Evolutionary conservation across 805 yeast species (phyloP), one percentile per base, ranked within the genome.

Genomic region (Candida nitratophila): DNA sequence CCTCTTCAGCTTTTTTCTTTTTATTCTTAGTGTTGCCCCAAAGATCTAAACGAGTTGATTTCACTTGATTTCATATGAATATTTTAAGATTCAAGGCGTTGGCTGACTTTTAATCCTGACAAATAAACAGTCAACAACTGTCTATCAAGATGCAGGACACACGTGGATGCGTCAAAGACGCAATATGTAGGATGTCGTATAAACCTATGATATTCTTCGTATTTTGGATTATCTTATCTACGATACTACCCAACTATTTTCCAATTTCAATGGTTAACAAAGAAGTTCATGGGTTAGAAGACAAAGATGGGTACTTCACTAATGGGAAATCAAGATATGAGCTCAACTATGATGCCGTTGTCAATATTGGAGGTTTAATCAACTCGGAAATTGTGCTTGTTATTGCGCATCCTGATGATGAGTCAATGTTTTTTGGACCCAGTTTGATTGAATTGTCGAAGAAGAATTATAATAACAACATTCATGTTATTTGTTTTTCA

Each of bases 381-480:
- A 48, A 59, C 35, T 40, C 60, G 4, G 60, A 61, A 37, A 47
- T 64, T 11, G 45, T 60, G 3, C 35, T 63, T 17, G 49, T 91
- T 12, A 81, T 89, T 35, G 96, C 96, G 0, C 99, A 93, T 63
- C 99, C 99, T 0, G 99, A 93, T 63, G 99, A 93, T 61, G 99
- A 93, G 64, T 90, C 88, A 42, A 93, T 93, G 99, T 93, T 93
- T 63, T 93, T 93, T 56, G 79, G 88, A 1, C 99, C 99, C 0
- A 70, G 90, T 0, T 50, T 89, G 29, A 60, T 76, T 8, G 82
- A 77, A 49, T 55, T 71, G 42, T 50, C 71, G 10, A 73, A 74
- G 47, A 63, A 72, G 1, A 62, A 70, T 40, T 68, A 76, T 51
- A 59, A 68, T 43, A 83, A 83, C 54, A 50, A 56, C 8, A 64